These are phyloP conservation scores for Diaporthe ilicicola DNA, from an alignment of 2,329 filamentous ascomycete species.

Conservation along the genomic window DNA sequence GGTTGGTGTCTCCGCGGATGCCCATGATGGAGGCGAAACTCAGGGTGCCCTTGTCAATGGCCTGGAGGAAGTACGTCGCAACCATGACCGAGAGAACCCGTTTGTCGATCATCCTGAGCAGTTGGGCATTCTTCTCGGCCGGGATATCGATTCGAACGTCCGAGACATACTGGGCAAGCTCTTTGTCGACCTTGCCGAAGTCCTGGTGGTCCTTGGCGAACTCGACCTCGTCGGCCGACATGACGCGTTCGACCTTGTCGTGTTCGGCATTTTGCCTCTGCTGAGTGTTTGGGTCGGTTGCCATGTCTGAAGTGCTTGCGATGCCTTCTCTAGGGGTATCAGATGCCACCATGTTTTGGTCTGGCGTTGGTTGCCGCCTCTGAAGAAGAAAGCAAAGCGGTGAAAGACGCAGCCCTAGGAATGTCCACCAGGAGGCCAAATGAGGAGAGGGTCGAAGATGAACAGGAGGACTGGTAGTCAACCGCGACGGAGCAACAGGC, in stretches of 20 bases:
- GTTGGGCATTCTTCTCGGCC: constrained; percentile 65
- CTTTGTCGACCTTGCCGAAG: constrained; percentile 65
- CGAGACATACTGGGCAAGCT: constrained; percentile 74
- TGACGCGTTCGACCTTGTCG: constrained; percentile 29
- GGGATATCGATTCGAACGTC: constrained; percentile 64
- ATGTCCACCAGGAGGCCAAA: background rate
- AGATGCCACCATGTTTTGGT: background rate
- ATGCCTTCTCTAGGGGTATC: background rate
- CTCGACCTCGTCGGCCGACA: constrained; percentile 44
- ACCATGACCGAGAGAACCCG: constrained; percentile 77
- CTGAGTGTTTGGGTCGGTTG: background rate
- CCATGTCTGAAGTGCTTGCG: constrained; percentile 3
- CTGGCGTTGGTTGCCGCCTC: background rate
- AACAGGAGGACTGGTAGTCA: constrained; percentile 1
- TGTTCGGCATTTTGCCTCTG: constrained; percentile 3
- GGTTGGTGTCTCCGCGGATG: constrained; percentile 58
- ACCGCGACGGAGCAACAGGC: background rate
- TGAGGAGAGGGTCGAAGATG: background rate
- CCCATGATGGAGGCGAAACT: constrained; percentile 73
- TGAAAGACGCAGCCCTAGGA: background rate
- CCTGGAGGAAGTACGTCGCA: constrained; percentile 76
- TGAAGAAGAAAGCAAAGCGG: background rate
- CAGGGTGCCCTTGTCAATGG: constrained; percentile 73
- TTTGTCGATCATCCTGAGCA: constrained; percentile 72
- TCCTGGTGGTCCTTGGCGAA: constrained; percentile 56